Evolutionary conservation across 352 stramenopile species (phyloP), one percentile per base, ranked within the genome.

Genomic region (Globisporangium irregulare): DNA sequence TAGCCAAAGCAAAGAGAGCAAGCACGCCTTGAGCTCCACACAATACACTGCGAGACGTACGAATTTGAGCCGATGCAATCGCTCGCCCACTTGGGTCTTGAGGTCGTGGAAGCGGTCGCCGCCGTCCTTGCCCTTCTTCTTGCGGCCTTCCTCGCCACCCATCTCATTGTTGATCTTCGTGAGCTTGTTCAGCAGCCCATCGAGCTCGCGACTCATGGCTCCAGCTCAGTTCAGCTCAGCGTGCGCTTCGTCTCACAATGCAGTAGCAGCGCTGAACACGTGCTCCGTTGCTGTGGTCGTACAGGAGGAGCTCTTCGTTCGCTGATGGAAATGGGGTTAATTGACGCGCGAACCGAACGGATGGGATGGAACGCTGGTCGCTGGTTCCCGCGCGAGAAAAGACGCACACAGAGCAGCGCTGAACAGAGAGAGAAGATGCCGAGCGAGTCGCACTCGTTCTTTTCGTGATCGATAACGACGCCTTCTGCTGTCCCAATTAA

Each of bases 141-240:
- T 78, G 60, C 86, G 86, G 38, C 82, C 75, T 25, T 93, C 85
- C 8, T 92, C 77, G 4, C 86, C 83, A 22, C 83, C 82, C 83
- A 93, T 93, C 59, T 94, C 83, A 41, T 88, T 76, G 68, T 95
- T 91, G 68, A 95, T 87, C 51, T 84, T 78, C 3, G 79, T 78
- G 67, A 94, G 63, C 64, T 89, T 93, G 76, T 83, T 76, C 64
- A 94, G 70, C 53, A 93, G 68, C 22, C 78, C 83, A 86, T 95
- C 82, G 48, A 94, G 79, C 64, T 93, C 84, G 72, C 84, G 78
- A 69, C 82, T 91, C 84, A 91, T 91, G 18, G 29, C 29, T 41
- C 22, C 32, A 22, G 15, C 18, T 7, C 5, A 34, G 18, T 1
- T 27, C 5, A 51, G 43, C 43, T 51, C 43, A 22, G 6, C 4